Evolutionary conservation across 306 rosid species (phyloP).

Genomic region (Vigna reflexopilosa): DNA sequence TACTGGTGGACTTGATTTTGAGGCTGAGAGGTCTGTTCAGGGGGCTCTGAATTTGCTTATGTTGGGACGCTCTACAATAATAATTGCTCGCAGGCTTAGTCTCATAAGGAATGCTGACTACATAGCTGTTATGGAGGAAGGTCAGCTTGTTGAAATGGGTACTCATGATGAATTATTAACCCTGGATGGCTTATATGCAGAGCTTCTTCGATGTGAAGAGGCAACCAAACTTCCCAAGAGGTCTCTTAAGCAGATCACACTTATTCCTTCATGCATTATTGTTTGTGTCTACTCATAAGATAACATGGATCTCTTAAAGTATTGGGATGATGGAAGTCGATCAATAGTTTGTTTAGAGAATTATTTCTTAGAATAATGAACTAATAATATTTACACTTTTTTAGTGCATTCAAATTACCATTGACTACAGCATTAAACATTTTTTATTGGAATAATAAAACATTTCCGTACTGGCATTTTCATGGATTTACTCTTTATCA

Average conservation of each 20-base stretch:
- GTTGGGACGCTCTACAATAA: constrained; percentile 98
- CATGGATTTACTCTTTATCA: constrained; percentile 18
- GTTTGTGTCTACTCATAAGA: constrained; percentile 28
- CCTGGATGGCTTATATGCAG: constrained; percentile 89
- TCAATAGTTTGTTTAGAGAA: constrained; percentile 1
- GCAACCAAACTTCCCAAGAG: constrained; percentile 99
- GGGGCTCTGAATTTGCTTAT: constrained; percentile 96
- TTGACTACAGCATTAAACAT: constrained; percentile 19
- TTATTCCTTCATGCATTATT: constrained; percentile 37
- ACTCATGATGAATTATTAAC: constrained; percentile 88
- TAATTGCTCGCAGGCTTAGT: constrained; percentile 99
- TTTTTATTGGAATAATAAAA: constrained; percentile 19
- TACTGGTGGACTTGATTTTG: constrained; percentile 99
- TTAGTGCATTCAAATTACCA: constrained; percentile 14
- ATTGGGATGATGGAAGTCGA: constrained; percentile 14
- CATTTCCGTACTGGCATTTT: constrained; percentile 14
- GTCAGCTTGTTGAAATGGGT: constrained; percentile 98
- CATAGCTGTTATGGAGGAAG: constrained; percentile 99
- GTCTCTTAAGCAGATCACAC: constrained; percentile 51
- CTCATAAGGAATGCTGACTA: constrained; percentile 98
- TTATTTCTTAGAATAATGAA: constrained; percentile 17
- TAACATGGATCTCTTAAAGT: constrained; percentile 22
- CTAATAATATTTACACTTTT: constrained; percentile 26
- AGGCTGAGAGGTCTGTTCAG: constrained; percentile 98
- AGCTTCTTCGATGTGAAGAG: constrained; percentile 94